phyloP scores from a whole-genome alignment of 2,329 filamentous ascomycete species.

The Grosmannia clavigera region DNA sequence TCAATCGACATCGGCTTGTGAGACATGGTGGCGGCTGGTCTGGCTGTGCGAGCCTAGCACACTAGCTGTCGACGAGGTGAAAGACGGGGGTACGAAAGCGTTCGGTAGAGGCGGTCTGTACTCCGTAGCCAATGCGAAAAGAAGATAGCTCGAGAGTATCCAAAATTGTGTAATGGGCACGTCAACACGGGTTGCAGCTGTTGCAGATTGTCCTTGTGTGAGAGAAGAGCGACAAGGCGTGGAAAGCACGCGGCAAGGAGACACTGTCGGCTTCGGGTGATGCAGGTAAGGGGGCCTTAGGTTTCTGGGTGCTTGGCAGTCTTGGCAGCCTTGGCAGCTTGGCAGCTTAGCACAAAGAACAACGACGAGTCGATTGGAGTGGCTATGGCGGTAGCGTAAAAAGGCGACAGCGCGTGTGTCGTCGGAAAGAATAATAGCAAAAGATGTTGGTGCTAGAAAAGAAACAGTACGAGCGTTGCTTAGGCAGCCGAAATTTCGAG shows the following conservation, averaged over 20 bases:
- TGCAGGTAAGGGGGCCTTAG: not conserved
- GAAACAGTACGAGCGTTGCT: not conserved
- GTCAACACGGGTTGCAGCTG: not conserved
- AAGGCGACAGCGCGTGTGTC: not conserved
- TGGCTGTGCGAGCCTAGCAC: not conserved
- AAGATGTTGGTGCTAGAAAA: not conserved
- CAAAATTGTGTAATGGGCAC: not conserved
- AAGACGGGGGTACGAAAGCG: not conserved
- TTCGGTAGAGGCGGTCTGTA: too few relatives aligned
- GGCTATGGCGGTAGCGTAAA: not conserved
- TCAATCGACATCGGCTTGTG: slow-evolving; percentile 58
- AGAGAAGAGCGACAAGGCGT: not conserved
- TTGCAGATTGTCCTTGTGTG: not conserved
- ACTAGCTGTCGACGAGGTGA: not conserved
- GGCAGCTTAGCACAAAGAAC: slow-evolving; percentile 1
- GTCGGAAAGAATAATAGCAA: not conserved
- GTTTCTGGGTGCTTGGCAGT: not conserved
- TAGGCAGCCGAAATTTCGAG: not conserved
- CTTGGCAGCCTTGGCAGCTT: slow-evolving; percentile 5
- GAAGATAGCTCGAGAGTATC: not conserved
- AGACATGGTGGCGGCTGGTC: slow-evolving; percentile 17
- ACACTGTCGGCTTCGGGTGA: not conserved
- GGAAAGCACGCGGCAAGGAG: not conserved
- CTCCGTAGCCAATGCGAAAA: not conserved
- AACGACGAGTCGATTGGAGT: not conserved